Evolutionary conservation across 2,329 filamentous ascomycete species (phyloP).

Genomic region (Clarireedia paspali): DNA sequence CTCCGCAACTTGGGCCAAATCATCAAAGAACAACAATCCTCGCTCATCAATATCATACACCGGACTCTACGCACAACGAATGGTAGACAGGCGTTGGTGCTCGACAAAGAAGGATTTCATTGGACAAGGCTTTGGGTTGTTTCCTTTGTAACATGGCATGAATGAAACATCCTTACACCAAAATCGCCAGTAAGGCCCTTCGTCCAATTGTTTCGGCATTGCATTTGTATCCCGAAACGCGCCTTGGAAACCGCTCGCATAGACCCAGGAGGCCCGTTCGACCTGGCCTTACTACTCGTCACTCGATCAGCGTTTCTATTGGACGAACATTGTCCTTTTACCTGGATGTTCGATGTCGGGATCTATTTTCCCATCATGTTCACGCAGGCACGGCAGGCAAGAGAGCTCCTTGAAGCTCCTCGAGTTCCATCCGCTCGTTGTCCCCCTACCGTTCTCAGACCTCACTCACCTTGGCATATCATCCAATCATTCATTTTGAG

Average conservation of each 20-base stretch:
- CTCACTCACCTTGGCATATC: conserved; percentile 4
- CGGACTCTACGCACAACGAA: not conserved
- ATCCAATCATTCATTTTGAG: conserved; percentile 20
- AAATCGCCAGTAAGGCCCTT: conserved; percentile 7
- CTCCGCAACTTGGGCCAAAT: no score
- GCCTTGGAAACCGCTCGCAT: not conserved
- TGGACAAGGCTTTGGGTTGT: not conserved
- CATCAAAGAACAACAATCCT: no score
- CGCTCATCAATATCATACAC: not conserved
- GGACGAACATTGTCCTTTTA: not conserved
- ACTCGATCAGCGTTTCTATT: no score
- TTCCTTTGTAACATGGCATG: not conserved
- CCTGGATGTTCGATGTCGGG: conserved; percentile 13
- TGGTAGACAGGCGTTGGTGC: not conserved
- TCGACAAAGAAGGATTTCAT: not conserved
- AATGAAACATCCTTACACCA: conserved; percentile 18
- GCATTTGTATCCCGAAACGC: conserved; percentile 19
- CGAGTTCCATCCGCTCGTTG: conserved; percentile 1
- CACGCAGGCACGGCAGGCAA: conserved; percentile 4
- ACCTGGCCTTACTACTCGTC: not conserved
- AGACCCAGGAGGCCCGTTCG: not conserved
- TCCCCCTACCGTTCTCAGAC: conserved; percentile 1
- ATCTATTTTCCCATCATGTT: conserved; percentile 6
- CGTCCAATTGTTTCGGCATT: conserved; percentile 19
- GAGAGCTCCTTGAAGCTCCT: conserved; percentile 1